These are phyloP conservation scores for Aegilops sharonensis DNA, from an alignment of 176 grass and related monocot species.

Conservation along the genomic window DNA sequence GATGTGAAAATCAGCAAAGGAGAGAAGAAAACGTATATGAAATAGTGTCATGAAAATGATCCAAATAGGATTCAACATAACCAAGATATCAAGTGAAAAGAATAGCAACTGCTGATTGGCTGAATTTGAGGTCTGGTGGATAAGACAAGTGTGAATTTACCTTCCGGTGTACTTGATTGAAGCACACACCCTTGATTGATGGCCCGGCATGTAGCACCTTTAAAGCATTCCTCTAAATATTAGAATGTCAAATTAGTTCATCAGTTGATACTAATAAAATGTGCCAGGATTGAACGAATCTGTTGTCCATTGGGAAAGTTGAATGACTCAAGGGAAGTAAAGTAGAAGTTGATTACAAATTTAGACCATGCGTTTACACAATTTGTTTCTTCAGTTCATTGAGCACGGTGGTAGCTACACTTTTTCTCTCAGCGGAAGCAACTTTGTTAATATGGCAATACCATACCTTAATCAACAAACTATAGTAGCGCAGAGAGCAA, in stretches of 20 bases:
- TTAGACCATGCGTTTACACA: background rate
- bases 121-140: background rate
- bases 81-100: background rate
- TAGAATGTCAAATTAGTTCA: background rate
- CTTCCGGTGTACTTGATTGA: background rate
- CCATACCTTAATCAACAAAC: background rate
- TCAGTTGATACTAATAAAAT: background rate
- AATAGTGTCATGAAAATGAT: background rate
- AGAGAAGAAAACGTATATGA: background rate
- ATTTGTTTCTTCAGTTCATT: background rate
- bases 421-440: background rate
- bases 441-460: background rate
- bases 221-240: constrained; percentile 8
- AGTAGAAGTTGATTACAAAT: background rate
- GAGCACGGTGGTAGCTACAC: background rate
- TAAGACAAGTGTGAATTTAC: background rate
- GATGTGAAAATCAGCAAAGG: background rate
- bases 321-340: background rate
- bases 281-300: background rate
- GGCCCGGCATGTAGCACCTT: background rate
- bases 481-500: background rate
- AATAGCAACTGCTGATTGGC: background rate
- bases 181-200: background rate
- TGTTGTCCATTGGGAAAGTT: background rate
- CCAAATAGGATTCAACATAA: background rate